These are phyloP conservation scores for Acorus calamus DNA, from an alignment of 106 monocot genomes.

Conservation along the genomic window DNA sequence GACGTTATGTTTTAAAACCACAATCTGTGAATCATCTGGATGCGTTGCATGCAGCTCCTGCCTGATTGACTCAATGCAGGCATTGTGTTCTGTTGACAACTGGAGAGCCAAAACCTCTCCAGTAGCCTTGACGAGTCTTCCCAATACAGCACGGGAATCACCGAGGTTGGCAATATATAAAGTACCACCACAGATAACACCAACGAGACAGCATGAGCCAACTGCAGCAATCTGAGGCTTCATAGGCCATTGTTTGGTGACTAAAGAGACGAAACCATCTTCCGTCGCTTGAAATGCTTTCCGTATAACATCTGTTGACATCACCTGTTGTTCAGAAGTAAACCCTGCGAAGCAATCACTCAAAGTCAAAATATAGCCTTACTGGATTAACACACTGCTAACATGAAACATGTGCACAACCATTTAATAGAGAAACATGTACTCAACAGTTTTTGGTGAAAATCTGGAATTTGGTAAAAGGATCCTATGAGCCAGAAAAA, in stretches of 20 bases:
- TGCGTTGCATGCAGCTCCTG: slow-evolving; percentile 34
- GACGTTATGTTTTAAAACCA: slow-evolving; percentile 45
- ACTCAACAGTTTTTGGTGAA: too few relatives aligned
- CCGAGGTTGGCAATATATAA: slow-evolving; percentile 39
- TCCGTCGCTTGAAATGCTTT: slow-evolving; percentile 44
- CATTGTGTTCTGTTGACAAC: slow-evolving; percentile 43
- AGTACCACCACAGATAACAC: slow-evolving; percentile 29
- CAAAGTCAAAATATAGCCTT: background rate
- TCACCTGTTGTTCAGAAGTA: slow-evolving; percentile 28
- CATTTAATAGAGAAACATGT: too few relatives aligned
- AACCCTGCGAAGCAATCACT: slow-evolving; percentile 23
- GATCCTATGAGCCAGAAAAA: too few relatives aligned
- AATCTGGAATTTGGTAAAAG: too few relatives aligned
- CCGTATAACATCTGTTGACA: slow-evolving; percentile 28
- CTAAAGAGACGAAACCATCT: slow-evolving; percentile 38
- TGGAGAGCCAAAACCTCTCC: slow-evolving; percentile 44
- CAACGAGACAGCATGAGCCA: slow-evolving; percentile 40
- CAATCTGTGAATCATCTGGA: slow-evolving; percentile 36
- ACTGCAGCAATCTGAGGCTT: slow-evolving; percentile 44
- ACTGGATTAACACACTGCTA: too few relatives aligned
- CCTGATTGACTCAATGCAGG: slow-evolving; percentile 31
- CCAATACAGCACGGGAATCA: slow-evolving; percentile 41
- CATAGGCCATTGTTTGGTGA: slow-evolving; percentile 35
- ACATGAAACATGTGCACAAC: too few relatives aligned
- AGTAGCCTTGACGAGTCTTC: slow-evolving; percentile 37